Base-by-base conservation (phyloP, 805 yeast species). In the Saturnispora zaruensis region DNA sequence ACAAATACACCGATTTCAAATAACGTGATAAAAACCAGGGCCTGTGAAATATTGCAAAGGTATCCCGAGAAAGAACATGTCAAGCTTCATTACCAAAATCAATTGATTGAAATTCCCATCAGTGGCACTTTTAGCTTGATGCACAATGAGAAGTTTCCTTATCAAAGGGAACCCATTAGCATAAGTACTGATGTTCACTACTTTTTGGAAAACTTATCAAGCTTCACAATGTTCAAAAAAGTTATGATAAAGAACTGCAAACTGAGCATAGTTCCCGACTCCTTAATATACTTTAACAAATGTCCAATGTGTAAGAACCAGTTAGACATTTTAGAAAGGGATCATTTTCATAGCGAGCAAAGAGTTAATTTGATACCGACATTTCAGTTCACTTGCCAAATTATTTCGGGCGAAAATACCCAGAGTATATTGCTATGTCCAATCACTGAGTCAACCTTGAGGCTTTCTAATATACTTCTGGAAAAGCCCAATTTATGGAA, bases 81-180 rank as follows among this genome's bases (percentile, higher is more conserved):
- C 2, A 8, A 20, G 11, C 32, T 54, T 3, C 53, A 52, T 33
- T 54, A 54, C 32, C 45, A 47, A 25, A 54, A 54, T 41, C 55
- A 52, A 36, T 24, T 52, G 21, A 32, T 54, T 34, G 57, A 52
- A 44, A 50, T 54, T 21, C 55, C 57, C 21, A 24, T 54, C 6
- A 34, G 26, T 8, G 48, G 44, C 11, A 26, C 41, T 1, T 28
- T 41, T 23, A 3, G 32, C 16, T 21, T 54, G 14, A 5, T 38
- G 2, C 30, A 50, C 24, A 50, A 54, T 38, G 14, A 42, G 11
- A 54, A 51, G 11, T 54, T 54, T 25, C 57, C 57, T 2, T 54
- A 45, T 44, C 32, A 42, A n/a, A 48, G 57, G 28, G 57, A 54
- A 45, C 57, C 57, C 2, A 46, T 50, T 34, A 50, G 51, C 26